Conservation (phyloP, 257 asterid species). For the Petunia axillaris region DNA sequence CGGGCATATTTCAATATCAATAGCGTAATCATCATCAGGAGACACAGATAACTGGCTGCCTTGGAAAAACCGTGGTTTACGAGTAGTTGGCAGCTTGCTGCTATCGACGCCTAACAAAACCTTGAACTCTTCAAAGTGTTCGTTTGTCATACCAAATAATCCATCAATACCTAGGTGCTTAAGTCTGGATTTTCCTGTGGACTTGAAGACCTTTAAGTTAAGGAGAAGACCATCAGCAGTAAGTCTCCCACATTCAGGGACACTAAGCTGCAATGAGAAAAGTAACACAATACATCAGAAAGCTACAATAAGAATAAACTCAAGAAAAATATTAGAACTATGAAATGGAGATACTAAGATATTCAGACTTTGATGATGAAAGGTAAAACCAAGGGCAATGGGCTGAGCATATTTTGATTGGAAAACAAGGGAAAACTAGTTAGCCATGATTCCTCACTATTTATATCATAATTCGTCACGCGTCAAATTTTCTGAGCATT, state of each 20-base stretch:
- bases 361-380: not conserved
- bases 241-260: conserved; percentile 59
- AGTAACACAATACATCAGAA: not conserved
- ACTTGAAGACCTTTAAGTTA: conserved; percentile 55
- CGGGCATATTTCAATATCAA: conserved; percentile 80
- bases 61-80: conserved; percentile 50
- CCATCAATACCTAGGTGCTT: conserved; percentile 61
- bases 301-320: not conserved
- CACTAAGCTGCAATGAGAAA: conserved; percentile 61
- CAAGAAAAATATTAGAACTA: not conserved
- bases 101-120: conserved; percentile 52
- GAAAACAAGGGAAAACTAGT: not conserved
- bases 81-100: conserved; percentile 33
- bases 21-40: conserved; percentile 61
- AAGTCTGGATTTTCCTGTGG: conserved; percentile 58
- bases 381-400: not conserved
- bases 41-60: conserved; percentile 54
- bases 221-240: conserved; percentile 44
- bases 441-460: not conserved
- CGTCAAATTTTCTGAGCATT: not conserved
- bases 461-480: not conserved
- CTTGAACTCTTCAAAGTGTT: conserved; percentile 62
- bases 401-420: conserved; percentile 2
- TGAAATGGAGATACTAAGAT: conserved; percentile 13
- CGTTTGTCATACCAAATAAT: conserved; percentile 44